phyloP scores from a whole-genome alignment of 208 protist species.

The Borovskyia barvae region DNA sequence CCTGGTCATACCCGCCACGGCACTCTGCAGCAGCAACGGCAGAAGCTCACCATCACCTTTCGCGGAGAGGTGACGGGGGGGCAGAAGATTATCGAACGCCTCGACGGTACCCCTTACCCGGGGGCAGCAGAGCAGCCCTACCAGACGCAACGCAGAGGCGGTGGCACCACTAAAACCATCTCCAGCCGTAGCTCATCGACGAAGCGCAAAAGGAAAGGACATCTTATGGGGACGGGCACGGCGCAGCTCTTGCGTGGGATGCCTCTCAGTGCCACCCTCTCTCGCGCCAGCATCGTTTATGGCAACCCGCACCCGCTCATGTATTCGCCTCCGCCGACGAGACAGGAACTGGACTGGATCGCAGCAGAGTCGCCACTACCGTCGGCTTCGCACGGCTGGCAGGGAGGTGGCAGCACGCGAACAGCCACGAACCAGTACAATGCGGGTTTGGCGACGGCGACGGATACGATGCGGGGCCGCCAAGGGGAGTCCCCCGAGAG shows the following conservation, averaged over 20 bases:
- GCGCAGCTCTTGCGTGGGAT: conserved; percentile 50
- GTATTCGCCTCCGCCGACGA: conserved; percentile 30
- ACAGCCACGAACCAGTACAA: too few species aligned
- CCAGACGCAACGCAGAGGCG: conserved; percentile 17
- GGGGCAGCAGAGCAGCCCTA: conserved; percentile 48
- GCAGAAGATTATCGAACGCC: conserved; percentile 62
- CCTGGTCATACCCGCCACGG: conserved; percentile 44
- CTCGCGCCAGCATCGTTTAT: conserved; percentile 61
- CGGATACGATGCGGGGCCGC: too few species aligned
- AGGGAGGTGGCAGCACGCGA: conserved; percentile 1
- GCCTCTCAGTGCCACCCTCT: conserved; percentile 51
- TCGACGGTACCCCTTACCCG: conserved; percentile 66
- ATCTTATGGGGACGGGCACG: conserved; percentile 16
- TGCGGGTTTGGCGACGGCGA: too few species aligned
- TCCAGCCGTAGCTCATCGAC: conserved; percentile 12
- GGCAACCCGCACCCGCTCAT: conserved; percentile 80
- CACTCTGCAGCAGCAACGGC: conserved; percentile 45
- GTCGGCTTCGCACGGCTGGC: neutral
- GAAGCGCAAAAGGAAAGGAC: conserved; percentile 6
- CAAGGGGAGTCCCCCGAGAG: too few species aligned
- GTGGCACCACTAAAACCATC: neutral
- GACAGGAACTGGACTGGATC: conserved; percentile 3
- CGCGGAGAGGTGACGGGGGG: conserved; percentile 69
- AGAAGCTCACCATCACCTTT: conserved; percentile 85
- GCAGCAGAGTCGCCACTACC: too few species aligned